Evolutionary conservation across 306 rosid species (phyloP).

Genomic region (Trifolium pratense): DNA sequence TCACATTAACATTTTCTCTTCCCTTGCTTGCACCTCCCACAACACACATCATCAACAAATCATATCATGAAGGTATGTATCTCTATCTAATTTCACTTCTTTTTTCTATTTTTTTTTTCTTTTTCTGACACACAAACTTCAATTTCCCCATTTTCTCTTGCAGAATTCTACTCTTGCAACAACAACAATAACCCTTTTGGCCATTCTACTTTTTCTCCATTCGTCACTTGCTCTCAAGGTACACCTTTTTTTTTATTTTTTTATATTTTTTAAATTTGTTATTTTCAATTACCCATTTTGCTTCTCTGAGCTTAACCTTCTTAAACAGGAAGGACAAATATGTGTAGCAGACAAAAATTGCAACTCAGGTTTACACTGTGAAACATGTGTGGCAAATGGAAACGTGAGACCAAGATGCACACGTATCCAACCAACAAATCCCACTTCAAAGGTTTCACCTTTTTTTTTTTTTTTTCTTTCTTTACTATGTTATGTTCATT

Average conservation of each 20-base stretch:
- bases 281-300: not conserved
- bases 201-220: constrained; percentile 46
- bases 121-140: constrained; percentile 34
- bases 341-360: constrained; percentile 66
- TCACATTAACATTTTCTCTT: not conserved
- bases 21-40: not conserved
- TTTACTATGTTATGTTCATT: not conserved
- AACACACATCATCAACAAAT: not conserved
- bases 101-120: not conserved
- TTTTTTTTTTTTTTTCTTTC: not conserved
- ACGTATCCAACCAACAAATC: constrained; percentile 70
- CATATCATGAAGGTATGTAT: constrained; percentile 51
- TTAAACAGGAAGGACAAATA: constrained; percentile 64
- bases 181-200: constrained; percentile 41
- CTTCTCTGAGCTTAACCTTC: not conserved
- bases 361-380: constrained; percentile 78
- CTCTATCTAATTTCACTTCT: not conserved
- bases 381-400: constrained; percentile 76
- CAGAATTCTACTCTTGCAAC: constrained; percentile 46
- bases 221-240: constrained; percentile 74
- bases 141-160: constrained; percentile 27
- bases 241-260: not conserved
- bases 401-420: constrained; percentile 80
- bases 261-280: not conserved
- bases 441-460: constrained; percentile 59